Conservation (phyloP, 1,139 yeast species). For the Magnusiomyces ingens region DNA sequence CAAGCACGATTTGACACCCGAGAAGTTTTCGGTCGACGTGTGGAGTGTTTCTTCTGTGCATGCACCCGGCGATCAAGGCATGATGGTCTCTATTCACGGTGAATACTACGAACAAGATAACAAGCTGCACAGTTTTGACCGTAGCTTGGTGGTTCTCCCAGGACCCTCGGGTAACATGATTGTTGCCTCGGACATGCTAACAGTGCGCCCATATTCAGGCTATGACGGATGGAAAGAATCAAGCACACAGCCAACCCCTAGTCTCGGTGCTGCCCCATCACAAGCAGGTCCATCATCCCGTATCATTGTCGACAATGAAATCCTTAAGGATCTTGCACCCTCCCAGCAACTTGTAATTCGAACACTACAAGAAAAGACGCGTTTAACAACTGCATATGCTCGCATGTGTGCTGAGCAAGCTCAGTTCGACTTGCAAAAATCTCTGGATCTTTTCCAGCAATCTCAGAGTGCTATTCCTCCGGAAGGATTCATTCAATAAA, state of each 20-base stretch:
- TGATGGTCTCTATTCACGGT: conserved; percentile 77
- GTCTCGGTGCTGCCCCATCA: conserved; percentile 17
- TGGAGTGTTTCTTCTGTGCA: conserved; percentile 43
- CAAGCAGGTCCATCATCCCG: conserved; percentile 20
- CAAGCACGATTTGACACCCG: conserved; percentile 65
- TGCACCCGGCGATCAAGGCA: conserved; percentile 60
- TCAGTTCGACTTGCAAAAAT: conserved; percentile 69
- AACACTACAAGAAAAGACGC: conserved; percentile 65
- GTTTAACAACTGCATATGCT: conserved; percentile 70
- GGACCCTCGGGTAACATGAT: conserved; percentile 63
- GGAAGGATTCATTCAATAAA: conserved; percentile 41
- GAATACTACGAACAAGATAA: conserved; percentile 59
- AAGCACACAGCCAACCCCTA: conserved; percentile 10
- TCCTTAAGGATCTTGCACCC: conserved; percentile 35
- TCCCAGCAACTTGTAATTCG: conserved; percentile 61
- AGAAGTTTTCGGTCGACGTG: conserved; percentile 68
- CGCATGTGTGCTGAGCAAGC: conserved; percentile 85
- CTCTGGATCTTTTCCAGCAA: conserved; percentile 63
- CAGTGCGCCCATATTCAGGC: conserved; percentile 58
- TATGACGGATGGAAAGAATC: conserved; percentile 49
- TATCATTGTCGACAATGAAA: conserved; percentile 21
- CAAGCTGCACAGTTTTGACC: conserved; percentile 70
- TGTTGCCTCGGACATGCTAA: conserved; percentile 76
- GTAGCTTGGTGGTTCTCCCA: conserved; percentile 69
- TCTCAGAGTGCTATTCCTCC: conserved; percentile 52